Evolutionary conservation across 2,329 filamentous ascomycete genomes (phyloP).

Genomic region (Calonectria henricotiae): DNA sequence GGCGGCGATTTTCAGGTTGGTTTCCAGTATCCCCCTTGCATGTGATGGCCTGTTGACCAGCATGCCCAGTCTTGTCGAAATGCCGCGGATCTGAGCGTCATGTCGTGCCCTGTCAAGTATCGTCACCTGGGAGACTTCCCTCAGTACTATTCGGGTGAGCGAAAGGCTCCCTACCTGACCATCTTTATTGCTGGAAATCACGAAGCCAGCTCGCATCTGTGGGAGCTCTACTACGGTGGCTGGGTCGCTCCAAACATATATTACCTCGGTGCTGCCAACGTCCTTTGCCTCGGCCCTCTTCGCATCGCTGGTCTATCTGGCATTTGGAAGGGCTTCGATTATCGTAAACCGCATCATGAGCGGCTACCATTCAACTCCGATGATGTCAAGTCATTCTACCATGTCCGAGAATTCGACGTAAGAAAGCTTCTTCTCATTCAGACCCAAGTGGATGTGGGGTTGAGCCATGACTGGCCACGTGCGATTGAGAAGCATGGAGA

Average conservation of each 20-base stretch:
- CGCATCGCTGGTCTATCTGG: constrained; percentile 93
- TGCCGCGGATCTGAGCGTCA: constrained; percentile 87
- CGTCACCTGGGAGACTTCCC: constrained; percentile 92
- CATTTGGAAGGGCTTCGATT: constrained; percentile 95
- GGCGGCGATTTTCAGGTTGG: constrained; percentile 92
- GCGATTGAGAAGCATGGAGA: constrained; percentile 87
- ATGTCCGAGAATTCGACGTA: constrained; percentile 91
- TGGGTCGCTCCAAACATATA: constrained; percentile 99
- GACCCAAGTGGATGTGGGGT: constrained; percentile 90
- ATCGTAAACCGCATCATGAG: constrained; percentile 87
- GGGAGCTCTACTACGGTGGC: constrained; percentile 95
- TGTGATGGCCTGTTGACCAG: constrained; percentile 12
- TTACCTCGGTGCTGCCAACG: constrained; percentile 94
- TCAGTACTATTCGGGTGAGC: constrained; percentile 88
- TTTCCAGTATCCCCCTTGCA: neutral
- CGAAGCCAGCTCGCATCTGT: constrained; percentile 91
- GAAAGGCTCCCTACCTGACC: constrained; percentile 88
- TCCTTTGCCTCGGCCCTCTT: constrained; percentile 86
- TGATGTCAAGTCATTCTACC: constrained; percentile 88
- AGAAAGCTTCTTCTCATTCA: constrained; percentile 88
- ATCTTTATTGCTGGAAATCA: constrained; percentile 96
- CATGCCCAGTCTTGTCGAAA: constrained; percentile 83
- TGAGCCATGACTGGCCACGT: constrained; percentile 97
- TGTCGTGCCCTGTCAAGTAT: constrained; percentile 92
- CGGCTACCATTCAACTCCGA: constrained; percentile 85